Percentiles rank a stretch among this genome's conserved stretches.
phyloP scores from a whole-genome alignment of 2,329 filamentous ascomycete genomes.

The Talaromyces verruculosus region DNA sequence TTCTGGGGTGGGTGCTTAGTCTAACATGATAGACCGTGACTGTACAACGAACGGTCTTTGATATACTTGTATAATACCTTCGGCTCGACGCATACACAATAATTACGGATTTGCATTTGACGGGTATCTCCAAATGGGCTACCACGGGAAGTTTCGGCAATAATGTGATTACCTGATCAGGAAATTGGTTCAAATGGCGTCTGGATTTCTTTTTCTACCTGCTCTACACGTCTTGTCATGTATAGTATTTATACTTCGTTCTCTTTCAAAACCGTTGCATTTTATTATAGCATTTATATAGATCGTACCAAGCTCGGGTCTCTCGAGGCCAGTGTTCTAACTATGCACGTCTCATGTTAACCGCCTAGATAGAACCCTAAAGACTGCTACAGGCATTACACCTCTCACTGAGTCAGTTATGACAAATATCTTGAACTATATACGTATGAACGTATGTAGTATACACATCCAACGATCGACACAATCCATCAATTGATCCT shows the following conservation, averaged over 20 bases:
- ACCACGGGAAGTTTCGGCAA: not conserved
- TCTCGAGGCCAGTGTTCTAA: not conserved
- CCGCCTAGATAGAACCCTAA: not conserved
- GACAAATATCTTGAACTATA: not conserved
- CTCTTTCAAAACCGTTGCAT: not conserved
- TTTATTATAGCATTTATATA: not conserved
- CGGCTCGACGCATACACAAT: not conserved
- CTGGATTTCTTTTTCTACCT: not conserved
- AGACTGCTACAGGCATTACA: not conserved
- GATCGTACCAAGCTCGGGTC: not conserved
- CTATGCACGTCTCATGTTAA: not conserved
- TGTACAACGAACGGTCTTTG: conserved; percentile 2
- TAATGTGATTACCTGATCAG: not conserved
- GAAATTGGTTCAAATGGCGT: not conserved
- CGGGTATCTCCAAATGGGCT: not conserved
- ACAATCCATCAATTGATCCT: not conserved
- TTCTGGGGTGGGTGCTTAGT: conserved; percentile 20
- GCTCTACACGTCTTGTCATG: not conserved
- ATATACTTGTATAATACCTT: not conserved
- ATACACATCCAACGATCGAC: conserved; percentile 14
- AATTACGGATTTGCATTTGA: conserved; percentile 3
- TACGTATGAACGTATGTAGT: not conserved
- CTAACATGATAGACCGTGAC: not conserved
- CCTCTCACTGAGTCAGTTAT: not conserved
- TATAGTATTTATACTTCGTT: not conserved